A percentile compares a stretch with the other conserved stretches of the same genome.
phyloP scores from a whole-genome alignment of 495 filamentous ascomycete species.

The Pseudotulostoma volvatum region DNA sequence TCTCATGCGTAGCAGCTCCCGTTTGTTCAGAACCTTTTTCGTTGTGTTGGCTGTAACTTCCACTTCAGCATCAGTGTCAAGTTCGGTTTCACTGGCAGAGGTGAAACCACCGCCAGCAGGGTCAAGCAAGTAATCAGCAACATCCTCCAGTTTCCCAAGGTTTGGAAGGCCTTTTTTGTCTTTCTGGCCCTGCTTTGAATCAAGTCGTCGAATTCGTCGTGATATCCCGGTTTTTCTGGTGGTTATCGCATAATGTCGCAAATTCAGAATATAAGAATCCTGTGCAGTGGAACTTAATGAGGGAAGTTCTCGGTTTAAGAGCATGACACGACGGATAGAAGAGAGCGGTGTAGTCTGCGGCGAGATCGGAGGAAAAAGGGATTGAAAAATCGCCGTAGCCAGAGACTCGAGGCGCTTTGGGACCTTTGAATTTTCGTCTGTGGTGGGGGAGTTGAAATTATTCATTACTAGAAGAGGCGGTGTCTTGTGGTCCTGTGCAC shows the following conservation, averaged over 20 bases:
- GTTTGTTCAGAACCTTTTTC: constrained; percentile 51
- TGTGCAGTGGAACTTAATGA: constrained; percentile 32
- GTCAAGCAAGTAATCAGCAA: constrained; percentile 85
- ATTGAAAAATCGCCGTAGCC: constrained; percentile 90
- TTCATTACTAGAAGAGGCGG: constrained; percentile 95
- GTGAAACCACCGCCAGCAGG: constrained; percentile 77
- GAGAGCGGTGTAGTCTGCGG: constrained; percentile 76
- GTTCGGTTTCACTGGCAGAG: constrained; percentile 79
- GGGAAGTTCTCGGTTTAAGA: constrained; percentile 63
- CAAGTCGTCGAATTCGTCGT: constrained; percentile 62
- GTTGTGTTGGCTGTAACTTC: constrained; percentile 65
- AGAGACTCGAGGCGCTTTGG: constrained; percentile 81
- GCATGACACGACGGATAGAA: constrained; percentile 74
- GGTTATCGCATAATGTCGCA: constrained; percentile 88
- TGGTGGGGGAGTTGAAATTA: constrained; percentile 61
- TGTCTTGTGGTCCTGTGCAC: constrained; percentile 65
- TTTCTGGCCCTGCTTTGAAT: constrained; percentile 56
- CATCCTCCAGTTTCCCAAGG: constrained; percentile 76
- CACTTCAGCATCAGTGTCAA: constrained; percentile 90
- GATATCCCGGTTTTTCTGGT: constrained; percentile 76
- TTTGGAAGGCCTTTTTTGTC: constrained; percentile 66
- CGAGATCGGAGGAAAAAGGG: constrained; percentile 89
- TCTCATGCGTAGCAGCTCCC: constrained; percentile 38
- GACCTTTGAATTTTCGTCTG: constrained; percentile 40
- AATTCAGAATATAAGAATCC: constrained; percentile 67